Base-by-base conservation (phyloP, 306 rosid genomes). In the Trifolium dubium region DNA sequence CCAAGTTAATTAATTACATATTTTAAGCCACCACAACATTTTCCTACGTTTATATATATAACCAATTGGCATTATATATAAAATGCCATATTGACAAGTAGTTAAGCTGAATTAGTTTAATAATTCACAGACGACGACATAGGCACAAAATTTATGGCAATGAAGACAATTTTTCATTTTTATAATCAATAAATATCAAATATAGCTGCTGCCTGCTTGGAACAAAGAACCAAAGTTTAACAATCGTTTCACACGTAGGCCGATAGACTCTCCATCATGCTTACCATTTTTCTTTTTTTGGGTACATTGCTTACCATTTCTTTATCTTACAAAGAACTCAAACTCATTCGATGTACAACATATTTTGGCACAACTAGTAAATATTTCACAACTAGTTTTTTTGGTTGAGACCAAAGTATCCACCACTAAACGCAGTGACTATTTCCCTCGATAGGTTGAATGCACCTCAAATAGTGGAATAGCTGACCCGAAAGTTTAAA, bases 171-270 rank as follows among this genome's bases (percentile, higher is more conserved):
- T 53, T 53, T 53, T 9, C 6, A 3, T 8, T 18, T 53, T 8
- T 8, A 53, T 53, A 18, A 53, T 53, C 31, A 11, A 53, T 5
- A 19, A 53, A 53, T 18, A 9, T 53, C 31, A 23, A 23, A 23
- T 23, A 23, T 23, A 23, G 23, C 23, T 23, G 23, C 23, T 23
- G 23, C 0, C 30, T 3, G 2, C 28, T 18, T 53, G 30, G 11
- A 53, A 53, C 3, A n/a, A 53, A 53, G 11, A 18, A 50, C 0
- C 59, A 3, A 53, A 53, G 29, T 53, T 8, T 13, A 64, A 63
- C 17, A 15, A 43, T 44, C 10, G 14, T 70, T 69, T 63, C 77
- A 69, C 56, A 62, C 44, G 4, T 23, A 19, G 10, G 9, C 40
- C 2, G 8, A 37, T 9, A 37, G 49, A 2, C 8, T 50, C 18